phyloP scores from a whole-genome alignment of 2,329 filamentous ascomycete genomes.

The Beauveria pseudobassiana region DNA sequence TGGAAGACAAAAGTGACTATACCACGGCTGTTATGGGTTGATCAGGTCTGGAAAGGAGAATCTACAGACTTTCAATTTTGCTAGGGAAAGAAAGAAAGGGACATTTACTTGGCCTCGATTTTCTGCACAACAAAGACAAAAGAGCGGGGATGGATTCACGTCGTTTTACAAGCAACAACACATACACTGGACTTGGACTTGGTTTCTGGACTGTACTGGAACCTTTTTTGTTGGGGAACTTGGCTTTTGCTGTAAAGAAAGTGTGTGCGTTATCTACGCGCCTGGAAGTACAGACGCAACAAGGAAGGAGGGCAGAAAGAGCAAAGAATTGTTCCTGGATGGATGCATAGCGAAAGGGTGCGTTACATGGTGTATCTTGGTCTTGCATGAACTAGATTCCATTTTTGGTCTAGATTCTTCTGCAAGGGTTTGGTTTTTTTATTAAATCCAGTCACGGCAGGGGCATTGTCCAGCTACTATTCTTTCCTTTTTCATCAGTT shows the following conservation, averaged over 20 bases:
- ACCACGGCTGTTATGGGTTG: slow-evolving; percentile 28
- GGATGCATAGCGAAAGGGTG: slow-evolving; percentile 39
- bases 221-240: slow-evolving; percentile 8
- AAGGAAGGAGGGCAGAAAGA: background rate
- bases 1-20: slow-evolving; percentile 36
- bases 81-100: background rate
- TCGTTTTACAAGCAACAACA: slow-evolving; percentile 3
- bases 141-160: slow-evolving; percentile 21
- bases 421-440: slow-evolving; percentile 14
- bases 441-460: slow-evolving; percentile 12
- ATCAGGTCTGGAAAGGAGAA: slow-evolving; percentile 21
- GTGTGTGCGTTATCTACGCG: background rate
- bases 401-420: slow-evolving; percentile 20
- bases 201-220: slow-evolving; percentile 8
- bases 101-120: slow-evolving; percentile 12
- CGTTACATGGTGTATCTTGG: slow-evolving; percentile 32
- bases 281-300: background rate
- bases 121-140: slow-evolving; percentile 20
- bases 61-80: slow-evolving; percentile 20
- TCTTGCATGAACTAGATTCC: slow-evolving; percentile 24
- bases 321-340: slow-evolving; percentile 26
- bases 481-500: slow-evolving; percentile 10
- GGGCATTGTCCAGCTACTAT: slow-evolving; percentile 15
- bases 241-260: slow-evolving; percentile 9
- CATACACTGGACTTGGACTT: slow-evolving; percentile 1